Percentiles rank a stretch among this genome's conserved stretches.
phyloP scores from a whole-genome alignment of 2,329 filamentous ascomycete genomes.

The Madurella fahalii region DNA sequence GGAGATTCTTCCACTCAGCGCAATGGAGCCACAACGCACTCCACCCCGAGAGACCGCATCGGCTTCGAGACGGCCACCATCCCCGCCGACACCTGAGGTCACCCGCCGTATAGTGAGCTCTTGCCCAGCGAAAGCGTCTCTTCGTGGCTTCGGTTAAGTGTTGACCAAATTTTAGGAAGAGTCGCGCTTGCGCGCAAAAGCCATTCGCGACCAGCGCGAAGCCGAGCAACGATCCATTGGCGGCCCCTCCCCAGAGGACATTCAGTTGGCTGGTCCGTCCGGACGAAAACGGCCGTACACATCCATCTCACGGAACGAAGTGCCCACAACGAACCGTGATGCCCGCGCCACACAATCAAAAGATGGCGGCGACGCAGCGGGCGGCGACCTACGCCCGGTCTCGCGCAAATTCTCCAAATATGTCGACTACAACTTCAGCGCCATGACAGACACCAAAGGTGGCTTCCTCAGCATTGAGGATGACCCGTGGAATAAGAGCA shows the following conservation, averaged over 20 bases:
- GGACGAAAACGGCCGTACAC: conserved; percentile 68
- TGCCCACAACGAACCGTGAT: conserved; percentile 64
- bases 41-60: conserved; percentile 36
- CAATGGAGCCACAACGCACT: conserved; percentile 47
- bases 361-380: conserved; percentile 22
- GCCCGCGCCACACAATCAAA: conserved; percentile 49
- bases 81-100: conserved; percentile 52
- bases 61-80: conserved; percentile 29
- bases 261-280: conserved; percentile 49
- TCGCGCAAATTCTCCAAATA: conserved; percentile 82
- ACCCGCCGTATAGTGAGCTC: conserved; percentile 51
- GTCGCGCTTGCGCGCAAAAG: conserved; percentile 83
- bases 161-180: conserved; percentile 62
- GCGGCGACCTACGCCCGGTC: conserved; percentile 62
- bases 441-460: conserved; percentile 97
- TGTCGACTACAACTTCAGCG: conserved; percentile 96
- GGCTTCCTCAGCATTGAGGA: conserved; percentile 89
- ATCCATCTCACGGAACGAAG: conserved; percentile 52
- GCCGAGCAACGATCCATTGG: conserved; percentile 52
- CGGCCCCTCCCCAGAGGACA: conserved; percentile 67
- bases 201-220: conserved; percentile 69
- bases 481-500: conserved; percentile 80
- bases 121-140: neutral
- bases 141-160: neutral
- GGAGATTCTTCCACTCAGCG: neutral